These are phyloP conservation scores for Fulvia fulva DNA, from an alignment of 2,329 filamentous ascomycete species.

Conservation along the genomic window DNA sequence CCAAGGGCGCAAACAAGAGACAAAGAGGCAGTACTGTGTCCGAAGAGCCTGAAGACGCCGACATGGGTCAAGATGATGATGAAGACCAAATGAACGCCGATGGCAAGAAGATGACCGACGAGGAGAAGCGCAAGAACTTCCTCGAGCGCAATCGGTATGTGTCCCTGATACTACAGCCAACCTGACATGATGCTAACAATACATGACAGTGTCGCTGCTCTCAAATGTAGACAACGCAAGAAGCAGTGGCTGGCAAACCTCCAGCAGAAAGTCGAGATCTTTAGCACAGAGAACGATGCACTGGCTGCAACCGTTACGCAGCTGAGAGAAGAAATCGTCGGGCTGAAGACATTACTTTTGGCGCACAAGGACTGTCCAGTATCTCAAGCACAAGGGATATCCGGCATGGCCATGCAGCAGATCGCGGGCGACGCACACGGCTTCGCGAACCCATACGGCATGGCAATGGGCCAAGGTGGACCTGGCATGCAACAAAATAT, in stretches of 20 bases:
- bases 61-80: slow-evolving; percentile 43
- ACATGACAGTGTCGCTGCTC: slow-evolving; percentile 75
- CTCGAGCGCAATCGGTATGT: slow-evolving; percentile 88
- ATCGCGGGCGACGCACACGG: slow-evolving; percentile 45
- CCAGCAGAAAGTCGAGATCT: slow-evolving; percentile 90
- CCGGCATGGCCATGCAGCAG: slow-evolving; percentile 47
- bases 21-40: slow-evolving; percentile 54
- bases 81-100: slow-evolving; percentile 36
- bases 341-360: slow-evolving; percentile 84
- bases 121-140: slow-evolving; percentile 98
- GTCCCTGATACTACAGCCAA: neutral
- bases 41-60: slow-evolving; percentile 54
- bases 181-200: slow-evolving; percentile 25
- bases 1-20: slow-evolving; percentile 69
- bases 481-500: slow-evolving; percentile 32
- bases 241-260: slow-evolving; percentile 98
- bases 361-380: slow-evolving; percentile 97
- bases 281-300: slow-evolving; percentile 84
- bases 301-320: slow-evolving; percentile 78
- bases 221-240: slow-evolving; percentile 96
- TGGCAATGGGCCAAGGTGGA: slow-evolving; percentile 38
- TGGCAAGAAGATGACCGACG: slow-evolving; percentile 87
- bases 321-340: slow-evolving; percentile 87
- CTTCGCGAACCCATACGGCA: slow-evolving; percentile 47
- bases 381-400: slow-evolving; percentile 76